A percentile compares a stretch with the other conserved stretches of the same genome.
phyloP scores from a whole-genome alignment of 495 filamentous ascomycete species.

The Wilcoxina mikolae region DNA sequence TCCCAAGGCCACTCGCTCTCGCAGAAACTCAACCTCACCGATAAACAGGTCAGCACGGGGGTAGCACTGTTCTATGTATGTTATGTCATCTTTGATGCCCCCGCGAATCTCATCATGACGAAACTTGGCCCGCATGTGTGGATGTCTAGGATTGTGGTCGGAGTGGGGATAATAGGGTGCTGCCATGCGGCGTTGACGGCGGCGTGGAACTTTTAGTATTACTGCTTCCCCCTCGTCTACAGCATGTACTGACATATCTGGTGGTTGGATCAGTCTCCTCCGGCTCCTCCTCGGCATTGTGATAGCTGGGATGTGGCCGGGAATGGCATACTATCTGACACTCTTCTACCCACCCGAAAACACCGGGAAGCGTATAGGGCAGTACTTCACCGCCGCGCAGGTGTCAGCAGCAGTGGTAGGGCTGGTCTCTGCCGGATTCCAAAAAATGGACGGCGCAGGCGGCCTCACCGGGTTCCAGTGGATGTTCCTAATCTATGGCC shows the following conservation, averaged over 20 bases:
- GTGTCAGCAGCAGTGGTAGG: constrained; percentile 82
- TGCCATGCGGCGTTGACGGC: constrained; percentile 68
- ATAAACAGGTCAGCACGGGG: constrained; percentile 64
- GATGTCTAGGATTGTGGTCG: constrained; percentile 85
- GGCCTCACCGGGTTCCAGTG: constrained; percentile 78
- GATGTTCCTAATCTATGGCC: constrained; percentile 87
- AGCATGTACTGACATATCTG: background rate
- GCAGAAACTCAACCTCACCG: constrained; percentile 47
- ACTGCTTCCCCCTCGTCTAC: no score
- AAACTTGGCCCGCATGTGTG: constrained; percentile 69
- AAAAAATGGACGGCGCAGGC: constrained; percentile 65
- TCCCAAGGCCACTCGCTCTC: constrained; percentile 51
- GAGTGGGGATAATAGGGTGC: constrained; percentile 66
- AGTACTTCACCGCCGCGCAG: constrained; percentile 80
- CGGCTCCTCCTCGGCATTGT: constrained; percentile 78
- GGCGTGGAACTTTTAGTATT: constrained; percentile 74
- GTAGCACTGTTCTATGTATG: constrained; percentile 80
- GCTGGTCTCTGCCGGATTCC: constrained; percentile 78
- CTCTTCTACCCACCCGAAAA: constrained; percentile 79
- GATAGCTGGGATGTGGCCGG: constrained; percentile 88
- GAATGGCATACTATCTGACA: constrained; percentile 86
- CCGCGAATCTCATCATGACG: constrained; percentile 82
- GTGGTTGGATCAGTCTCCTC: constrained; percentile 41
- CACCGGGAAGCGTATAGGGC: constrained; percentile 74
- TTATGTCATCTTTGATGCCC: constrained; percentile 79